A percentile compares a stretch with the other conserved stretches of the same genome.
Evolutionary conservation across 495 filamentous ascomycete genomes (phyloP).

Genomic region (Xylaria flabelliformis): DNA sequence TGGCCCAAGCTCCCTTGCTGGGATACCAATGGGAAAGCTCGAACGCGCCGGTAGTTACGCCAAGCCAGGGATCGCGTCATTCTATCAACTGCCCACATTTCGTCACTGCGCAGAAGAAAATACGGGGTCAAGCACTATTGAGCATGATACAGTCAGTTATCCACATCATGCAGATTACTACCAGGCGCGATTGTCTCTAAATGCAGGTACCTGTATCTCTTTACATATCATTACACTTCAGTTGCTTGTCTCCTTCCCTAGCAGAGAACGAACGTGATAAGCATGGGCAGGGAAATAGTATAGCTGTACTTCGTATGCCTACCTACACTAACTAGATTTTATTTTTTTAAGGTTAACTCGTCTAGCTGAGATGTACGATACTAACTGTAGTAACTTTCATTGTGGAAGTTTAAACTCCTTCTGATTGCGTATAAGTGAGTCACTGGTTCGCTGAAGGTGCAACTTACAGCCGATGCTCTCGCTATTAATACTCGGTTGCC

Average conservation of each 20-base stretch:
- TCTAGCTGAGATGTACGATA: background rate
- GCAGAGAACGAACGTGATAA: background rate
- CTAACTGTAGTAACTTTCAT: background rate
- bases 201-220: background rate
- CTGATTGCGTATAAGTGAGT: background rate
- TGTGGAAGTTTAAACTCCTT: background rate
- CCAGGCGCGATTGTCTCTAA: background rate
- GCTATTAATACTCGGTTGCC: background rate
- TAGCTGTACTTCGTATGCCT: too few relatives aligned
- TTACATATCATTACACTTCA: too few relatives aligned
- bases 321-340: too few relatives aligned
- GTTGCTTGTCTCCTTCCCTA: background rate
- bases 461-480: background rate
- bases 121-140: background rate
- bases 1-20: constrained; percentile 5
- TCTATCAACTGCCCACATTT: constrained; percentile 13
- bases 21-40: background rate
- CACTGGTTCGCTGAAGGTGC: background rate
- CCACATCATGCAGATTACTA: background rate
- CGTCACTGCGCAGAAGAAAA: background rate
- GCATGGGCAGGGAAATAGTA: background rate
- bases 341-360: background rate
- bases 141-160: background rate
- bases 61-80: constrained; percentile 16
- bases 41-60: background rate